Evolutionary conservation across 257 asterid species (phyloP).

Genomic region (Knoxia roxburghii): DNA sequence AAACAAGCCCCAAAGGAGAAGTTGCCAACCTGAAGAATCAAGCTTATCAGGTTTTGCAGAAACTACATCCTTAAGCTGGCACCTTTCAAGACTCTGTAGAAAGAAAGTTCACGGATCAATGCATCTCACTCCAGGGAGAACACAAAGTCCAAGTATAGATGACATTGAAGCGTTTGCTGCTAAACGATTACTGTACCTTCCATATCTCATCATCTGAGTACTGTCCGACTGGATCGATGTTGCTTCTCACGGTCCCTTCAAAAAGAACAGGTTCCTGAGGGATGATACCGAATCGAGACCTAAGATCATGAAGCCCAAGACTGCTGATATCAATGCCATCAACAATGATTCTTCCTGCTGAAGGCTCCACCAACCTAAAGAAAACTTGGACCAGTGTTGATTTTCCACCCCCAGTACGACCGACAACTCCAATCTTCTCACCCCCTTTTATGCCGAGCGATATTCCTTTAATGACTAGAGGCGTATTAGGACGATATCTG

Average conservation of each 20-base stretch:
- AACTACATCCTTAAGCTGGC: constrained; percentile 97
- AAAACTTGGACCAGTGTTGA: constrained; percentile 89
- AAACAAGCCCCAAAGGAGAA: neutral
- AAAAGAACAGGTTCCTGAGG: constrained; percentile 99
- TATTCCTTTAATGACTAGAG: constrained; percentile 78
- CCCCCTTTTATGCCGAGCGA: constrained; percentile 74
- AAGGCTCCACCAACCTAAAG: constrained; percentile 95
- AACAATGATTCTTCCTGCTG: constrained; percentile 63
- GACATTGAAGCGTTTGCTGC: too few relatives aligned
- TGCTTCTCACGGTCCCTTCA: constrained; percentile 95
- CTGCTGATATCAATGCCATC: constrained; percentile 65
- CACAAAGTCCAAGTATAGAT: too few relatives aligned
- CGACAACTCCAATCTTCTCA: constrained; percentile 92
- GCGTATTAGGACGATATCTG: constrained; percentile 81
- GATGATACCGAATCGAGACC: constrained; percentile 94
- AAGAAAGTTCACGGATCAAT: constrained; percentile 5
- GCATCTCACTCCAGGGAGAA: neutral
- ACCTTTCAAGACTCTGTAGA: constrained; percentile 76
- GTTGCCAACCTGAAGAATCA: constrained; percentile 62
- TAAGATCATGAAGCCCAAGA: constrained; percentile 89
- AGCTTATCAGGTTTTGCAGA: constrained; percentile 77
- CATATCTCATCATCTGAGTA: constrained; percentile 90
- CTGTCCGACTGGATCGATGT: constrained; percentile 74
- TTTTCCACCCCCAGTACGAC: constrained; percentile 98
- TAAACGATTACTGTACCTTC: constrained; percentile 46